phyloP scores from a whole-genome alignment of 163 green algal genomes.

The Smithsoniella earleae region DNA sequence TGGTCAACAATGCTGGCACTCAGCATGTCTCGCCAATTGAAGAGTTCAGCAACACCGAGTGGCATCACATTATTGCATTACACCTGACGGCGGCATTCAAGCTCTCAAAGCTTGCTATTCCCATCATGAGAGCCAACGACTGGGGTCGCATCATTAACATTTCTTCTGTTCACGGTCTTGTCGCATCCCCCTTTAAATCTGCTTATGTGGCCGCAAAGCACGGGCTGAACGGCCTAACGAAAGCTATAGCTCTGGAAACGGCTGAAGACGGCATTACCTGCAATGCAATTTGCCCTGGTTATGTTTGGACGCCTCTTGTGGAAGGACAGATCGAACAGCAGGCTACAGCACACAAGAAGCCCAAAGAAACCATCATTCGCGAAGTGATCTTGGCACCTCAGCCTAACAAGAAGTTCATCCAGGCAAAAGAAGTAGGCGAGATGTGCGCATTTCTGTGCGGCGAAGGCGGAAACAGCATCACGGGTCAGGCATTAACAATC shows the following conservation, averaged over 20 bases:
- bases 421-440: not conserved
- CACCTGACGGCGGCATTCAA: conserved; percentile 70
- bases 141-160: conserved; percentile 85
- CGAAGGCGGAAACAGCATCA: not conserved
- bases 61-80: conserved; percentile 61
- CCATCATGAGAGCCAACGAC: conserved; percentile 61
- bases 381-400: not conserved
- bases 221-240: conserved; percentile 61
- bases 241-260: conserved; percentile 69
- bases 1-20: conserved; percentile 66
- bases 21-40: conserved; percentile 69
- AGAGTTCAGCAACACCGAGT: conserved; percentile 81
- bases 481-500: not conserved
- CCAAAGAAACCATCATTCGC: not conserved
- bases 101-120: conserved; percentile 69
- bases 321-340: not conserved
- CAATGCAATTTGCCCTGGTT: conserved; percentile 80
- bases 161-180: conserved; percentile 77
- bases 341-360: not conserved
- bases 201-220: conserved; percentile 48
- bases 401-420: not conserved
- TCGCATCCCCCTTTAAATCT: conserved; percentile 76
- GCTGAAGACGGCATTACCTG: conserved; percentile 65
- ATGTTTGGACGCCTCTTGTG: conserved; percentile 2
- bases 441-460: not conserved